Evolutionary conservation across 164 flowering plant species (phyloP).

Genomic region (Euptelea pleiosperma): DNA sequence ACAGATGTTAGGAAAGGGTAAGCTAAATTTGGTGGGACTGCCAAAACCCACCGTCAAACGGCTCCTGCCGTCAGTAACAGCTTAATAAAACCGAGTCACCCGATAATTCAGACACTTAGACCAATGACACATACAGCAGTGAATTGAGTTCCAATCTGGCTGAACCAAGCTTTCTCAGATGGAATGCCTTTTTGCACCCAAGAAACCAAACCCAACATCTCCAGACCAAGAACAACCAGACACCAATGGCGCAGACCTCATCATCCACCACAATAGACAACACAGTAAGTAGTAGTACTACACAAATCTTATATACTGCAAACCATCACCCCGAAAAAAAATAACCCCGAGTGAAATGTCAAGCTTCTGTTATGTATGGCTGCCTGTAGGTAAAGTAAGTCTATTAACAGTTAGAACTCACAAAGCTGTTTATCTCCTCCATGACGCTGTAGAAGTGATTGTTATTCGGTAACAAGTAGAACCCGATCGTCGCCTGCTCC

Average conservation of each 20-base stretch:
- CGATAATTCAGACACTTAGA: slow-evolving; percentile 6
- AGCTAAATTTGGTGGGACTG: slow-evolving; percentile 18
- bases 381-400: slow-evolving; percentile 24
- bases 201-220: slow-evolving; percentile 9
- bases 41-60: slow-evolving; percentile 16
- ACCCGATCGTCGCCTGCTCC: slow-evolving; percentile 72
- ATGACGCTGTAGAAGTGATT: slow-evolving; percentile 61
- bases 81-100: slow-evolving; percentile 14
- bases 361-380: slow-evolving; percentile 31
- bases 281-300: slow-evolving; percentile 27
- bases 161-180: slow-evolving; percentile 8
- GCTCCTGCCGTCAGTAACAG: slow-evolving; percentile 14
- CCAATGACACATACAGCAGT: slow-evolving; percentile 2
- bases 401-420: slow-evolving; percentile 49
- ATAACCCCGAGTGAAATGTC: slow-evolving; percentile 22
- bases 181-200: slow-evolving; percentile 9
- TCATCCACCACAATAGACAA: slow-evolving; percentile 7
- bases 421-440: slow-evolving; percentile 66
- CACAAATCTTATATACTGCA: slow-evolving; percentile 25
- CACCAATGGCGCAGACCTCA: slow-evolving; percentile 9
- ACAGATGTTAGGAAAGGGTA: slow-evolving; percentile 22
- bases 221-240: slow-evolving; percentile 16
- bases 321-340: slow-evolving; percentile 14
- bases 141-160: slow-evolving; percentile 15
- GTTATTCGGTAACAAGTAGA: slow-evolving; percentile 75